Evolutionary conservation across 2,329 filamentous ascomycete genomes (phyloP).

Genomic region (Domatiomyces globalis): DNA sequence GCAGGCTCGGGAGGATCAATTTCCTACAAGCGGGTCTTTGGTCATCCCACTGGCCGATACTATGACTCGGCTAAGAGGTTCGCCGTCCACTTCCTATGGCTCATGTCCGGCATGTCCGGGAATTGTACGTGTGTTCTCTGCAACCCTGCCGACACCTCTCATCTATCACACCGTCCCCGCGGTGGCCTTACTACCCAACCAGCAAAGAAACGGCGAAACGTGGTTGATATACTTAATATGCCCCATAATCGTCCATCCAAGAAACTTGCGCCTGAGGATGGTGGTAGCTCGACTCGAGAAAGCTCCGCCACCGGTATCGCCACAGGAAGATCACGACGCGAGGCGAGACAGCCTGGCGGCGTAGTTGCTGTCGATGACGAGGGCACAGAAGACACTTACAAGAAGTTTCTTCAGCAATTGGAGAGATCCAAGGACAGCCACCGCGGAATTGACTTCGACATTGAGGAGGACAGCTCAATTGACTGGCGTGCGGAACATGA

Average conservation of each 20-base stretch:
- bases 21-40: constrained; percentile 43
- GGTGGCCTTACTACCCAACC: background rate
- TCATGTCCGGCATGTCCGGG: constrained; percentile 36
- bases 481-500: constrained; percentile 41
- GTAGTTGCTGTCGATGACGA: constrained; percentile 31
- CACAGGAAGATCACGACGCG: constrained; percentile 9
- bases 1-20: constrained; percentile 21
- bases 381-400: constrained; percentile 41
- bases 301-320: constrained; percentile 6
- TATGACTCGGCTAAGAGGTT: constrained; percentile 43
- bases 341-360: constrained; percentile 11
- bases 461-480: constrained; percentile 38
- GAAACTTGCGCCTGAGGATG: background rate
- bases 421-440: constrained; percentile 21
- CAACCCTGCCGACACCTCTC: constrained; percentile 6
- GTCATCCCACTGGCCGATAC: constrained; percentile 37
- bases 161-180: constrained; percentile 2
- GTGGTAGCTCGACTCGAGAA: constrained; percentile 1
- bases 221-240: background rate
- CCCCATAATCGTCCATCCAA: background rate
- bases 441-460: constrained; percentile 29
- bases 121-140: constrained; percentile 41
- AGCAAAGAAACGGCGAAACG: constrained; percentile 8
- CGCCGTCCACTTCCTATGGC: constrained; percentile 42
- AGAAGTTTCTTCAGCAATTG: constrained; percentile 36